Base-by-base conservation (phyloP, 2,329 filamentous ascomycete species). In the Teratosphaeria gauchensis region DNA sequence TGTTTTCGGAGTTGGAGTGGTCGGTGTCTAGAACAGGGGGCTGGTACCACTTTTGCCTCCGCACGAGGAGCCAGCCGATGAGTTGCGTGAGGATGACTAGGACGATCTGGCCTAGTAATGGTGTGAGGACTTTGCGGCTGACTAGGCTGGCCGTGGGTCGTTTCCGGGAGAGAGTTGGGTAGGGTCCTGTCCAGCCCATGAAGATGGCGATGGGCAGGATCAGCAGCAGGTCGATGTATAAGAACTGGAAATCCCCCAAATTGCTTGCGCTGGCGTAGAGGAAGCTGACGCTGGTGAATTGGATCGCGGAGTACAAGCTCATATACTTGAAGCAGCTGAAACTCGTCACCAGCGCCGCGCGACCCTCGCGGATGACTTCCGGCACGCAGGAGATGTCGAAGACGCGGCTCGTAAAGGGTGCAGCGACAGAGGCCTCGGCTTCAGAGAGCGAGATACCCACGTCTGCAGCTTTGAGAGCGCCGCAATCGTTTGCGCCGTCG, bases 271-370 rank as follows among this genome's bases (percentile, higher is more conserved):
- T 91, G 6, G 91, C 89, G 73, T 99, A 99, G 16, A 99, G 81
- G 71, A 99, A 96, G 80, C 89, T 95, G 69, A 99, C 95, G 0
- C 90, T 90, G 7, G 90, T 95, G 77, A 99, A 99, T 73, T 99
- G 94, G 64, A 99, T 99, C n/a, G 94, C 92, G 2, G 92, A 97
- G 78, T 99, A 99, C 64, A 99, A 76, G 67, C 89, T 95, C 95
- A 99, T 99, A 76, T 95, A 99, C 78, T 97, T 99, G 82, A 99
- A 99, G 77, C 94, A 99, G 77, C 90, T 95, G 77, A 99, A 99
- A 74, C 91, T 96, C 12, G 94, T 99, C n/a, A 97, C 92, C 35
- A 99, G 81, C 35, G 95, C 90, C 21, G 92, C 92, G 62, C 95
- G 86, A 21, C 94, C 94, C 78, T 99, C 94, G 64, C 91, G 74